Evolutionary conservation across 208 protist species (phyloP), one percentile per base, ranked within the genome.

Genomic region (Trypanosoma cruzi): DNA sequence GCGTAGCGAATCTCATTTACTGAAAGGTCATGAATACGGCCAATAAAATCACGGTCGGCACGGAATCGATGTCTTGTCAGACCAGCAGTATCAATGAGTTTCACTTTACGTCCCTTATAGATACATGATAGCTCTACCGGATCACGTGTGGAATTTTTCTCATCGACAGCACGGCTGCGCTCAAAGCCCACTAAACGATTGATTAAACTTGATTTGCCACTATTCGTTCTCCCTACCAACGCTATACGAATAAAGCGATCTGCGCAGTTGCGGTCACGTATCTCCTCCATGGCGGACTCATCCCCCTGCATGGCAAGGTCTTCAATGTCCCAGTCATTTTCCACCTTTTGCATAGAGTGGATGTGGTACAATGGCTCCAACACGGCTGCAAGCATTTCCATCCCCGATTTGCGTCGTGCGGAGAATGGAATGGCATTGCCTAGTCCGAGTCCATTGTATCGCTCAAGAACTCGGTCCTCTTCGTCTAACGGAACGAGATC

Each of bases 141-240:
- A 62, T 98, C 96, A 34, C 95, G 85, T 5, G 96, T 98, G 10
- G 95, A 97, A 64, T 97, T 95, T 22, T 77, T 68, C 58, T 95
- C 84, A 42, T 90, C 81, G 10, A 92, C 85, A 0, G 92, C 86
- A 7, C 90, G 86, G 58, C 84, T 87, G 24, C 93, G 79, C 80
- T 98, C 91, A 62, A 92, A 91, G n/a, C 93, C 94, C 7, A 98
- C 82, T 20, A 98, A 86, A 24, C 94, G 83, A 75, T 98, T 98
- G 44, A 98, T 81, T 6, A 98, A 77, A 42, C 92, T 98, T 24
- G 86, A 96, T 67, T 98, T 98, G 26, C 96, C 96, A 68, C 85
- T 90, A 78, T 98, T 98, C 36, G 92, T 93, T 60, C 93, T 85
- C 32, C 96, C 96, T 6, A 98, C 87, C 29, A 98, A 84, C 0